Percentiles rank a stretch among this genome's conserved stretches.
phyloP scores from a whole-genome alignment of 768 basidiomycete genomes.

The Favolaschia claudopus region DNA sequence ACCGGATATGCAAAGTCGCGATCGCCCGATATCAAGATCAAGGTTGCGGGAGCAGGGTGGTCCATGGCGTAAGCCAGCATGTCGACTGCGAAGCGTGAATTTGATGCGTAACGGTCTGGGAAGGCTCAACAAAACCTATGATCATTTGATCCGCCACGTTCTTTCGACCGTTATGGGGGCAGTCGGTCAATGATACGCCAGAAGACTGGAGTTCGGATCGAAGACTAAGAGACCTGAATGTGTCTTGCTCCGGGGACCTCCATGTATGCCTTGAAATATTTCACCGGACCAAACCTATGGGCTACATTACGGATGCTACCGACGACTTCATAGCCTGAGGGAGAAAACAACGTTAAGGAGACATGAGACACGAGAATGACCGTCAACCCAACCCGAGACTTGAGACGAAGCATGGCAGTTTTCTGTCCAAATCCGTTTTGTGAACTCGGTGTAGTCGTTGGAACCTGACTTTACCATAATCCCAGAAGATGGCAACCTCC shows the following conservation, averaged over 20 bases:
- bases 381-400: slow-evolving; percentile 23
- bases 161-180: slow-evolving; percentile 45
- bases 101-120: not conserved
- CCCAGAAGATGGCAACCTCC: slow-evolving; percentile 55
- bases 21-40: slow-evolving; percentile 72
- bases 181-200: slow-evolving; percentile 52
- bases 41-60: slow-evolving; percentile 57
- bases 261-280: slow-evolving; percentile 64
- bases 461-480: slow-evolving; percentile 37
- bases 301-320: slow-evolving; percentile 55
- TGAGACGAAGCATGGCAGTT: slow-evolving; percentile 50
- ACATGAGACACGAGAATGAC: not conserved
- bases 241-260: slow-evolving; percentile 47
- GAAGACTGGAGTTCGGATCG: slow-evolving; percentile 57
- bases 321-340: slow-evolving; percentile 54
- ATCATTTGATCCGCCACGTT: slow-evolving; percentile 60
- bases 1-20: slow-evolving; percentile 73
- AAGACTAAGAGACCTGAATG: slow-evolving; percentile 42
- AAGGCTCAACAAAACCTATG: slow-evolving; percentile 42
- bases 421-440: slow-evolving; percentile 36
- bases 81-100: slow-evolving; percentile 57
- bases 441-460: not conserved
- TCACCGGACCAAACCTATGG: slow-evolving; percentile 58
- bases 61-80: slow-evolving; percentile 75
- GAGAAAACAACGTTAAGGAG: not conserved